Evolutionary conservation across 2,329 filamentous ascomycete genomes (phyloP).

Genomic region (Fusarium sp.): DNA sequence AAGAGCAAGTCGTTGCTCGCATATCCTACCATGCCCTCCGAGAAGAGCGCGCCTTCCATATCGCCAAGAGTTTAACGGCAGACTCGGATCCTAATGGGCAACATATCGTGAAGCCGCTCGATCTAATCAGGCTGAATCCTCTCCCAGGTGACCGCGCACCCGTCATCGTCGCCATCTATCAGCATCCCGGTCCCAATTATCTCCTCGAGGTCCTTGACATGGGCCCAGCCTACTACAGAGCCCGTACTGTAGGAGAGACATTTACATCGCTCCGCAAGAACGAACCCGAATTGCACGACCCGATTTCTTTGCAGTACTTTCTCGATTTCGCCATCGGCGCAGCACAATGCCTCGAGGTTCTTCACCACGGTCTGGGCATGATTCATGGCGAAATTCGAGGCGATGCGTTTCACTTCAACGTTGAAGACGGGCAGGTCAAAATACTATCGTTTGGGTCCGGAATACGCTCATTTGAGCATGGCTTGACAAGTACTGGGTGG

Average conservation of each 20-base stretch:
- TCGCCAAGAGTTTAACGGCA: constrained; percentile 78
- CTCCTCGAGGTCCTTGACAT: constrained; percentile 79
- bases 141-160: constrained; percentile 76
- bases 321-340: constrained; percentile 93
- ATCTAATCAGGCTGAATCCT: constrained; percentile 78
- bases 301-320: constrained; percentile 80
- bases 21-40: constrained; percentile 85
- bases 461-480: constrained; percentile 89
- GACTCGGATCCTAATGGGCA: constrained; percentile 78
- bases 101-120: constrained; percentile 84
- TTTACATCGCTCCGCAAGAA: constrained; percentile 60
- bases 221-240: constrained; percentile 78
- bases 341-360: constrained; percentile 84
- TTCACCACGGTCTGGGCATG: constrained; percentile 89
- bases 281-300: constrained; percentile 64
- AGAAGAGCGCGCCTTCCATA: constrained; percentile 88
- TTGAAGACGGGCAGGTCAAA: constrained; percentile 77
- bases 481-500: constrained; percentile 88
- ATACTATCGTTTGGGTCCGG: constrained; percentile 90
- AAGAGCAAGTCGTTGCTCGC: constrained; percentile 80
- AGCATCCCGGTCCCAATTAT: constrained; percentile 80
- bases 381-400: constrained; percentile 92
- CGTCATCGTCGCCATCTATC: constrained; percentile 85
- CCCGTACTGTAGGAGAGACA: constrained; percentile 64
- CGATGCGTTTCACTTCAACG: constrained; percentile 90